These are phyloP conservation scores for Pseudogymnoascus sp. DNA, from an alignment of 2,329 filamentous ascomycete species.

Conservation along the genomic window DNA sequence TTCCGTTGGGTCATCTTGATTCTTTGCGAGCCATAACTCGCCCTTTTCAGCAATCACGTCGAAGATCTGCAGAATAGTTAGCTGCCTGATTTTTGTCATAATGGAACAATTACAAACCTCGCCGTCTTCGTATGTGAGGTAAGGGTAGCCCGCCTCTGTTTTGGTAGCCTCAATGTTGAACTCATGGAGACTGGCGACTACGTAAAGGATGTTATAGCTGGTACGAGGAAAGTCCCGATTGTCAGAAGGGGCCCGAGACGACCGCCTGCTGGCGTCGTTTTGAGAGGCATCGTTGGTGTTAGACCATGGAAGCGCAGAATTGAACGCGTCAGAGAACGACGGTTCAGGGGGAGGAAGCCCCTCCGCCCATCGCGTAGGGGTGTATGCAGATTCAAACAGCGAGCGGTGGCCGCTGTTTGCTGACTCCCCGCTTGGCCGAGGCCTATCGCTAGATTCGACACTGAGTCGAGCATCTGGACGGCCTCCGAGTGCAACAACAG, in stretches of 20 bases:
- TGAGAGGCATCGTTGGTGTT: slow-evolving; percentile 53
- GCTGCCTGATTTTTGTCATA: neutral
- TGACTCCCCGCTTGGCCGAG: slow-evolving; percentile 5
- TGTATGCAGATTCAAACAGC: neutral
- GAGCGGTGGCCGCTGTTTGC: neutral
- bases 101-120: slow-evolving; percentile 50
- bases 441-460: slow-evolving; percentile 2
- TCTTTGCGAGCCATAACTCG: slow-evolving; percentile 94
- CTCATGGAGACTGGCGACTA: slow-evolving; percentile 90
- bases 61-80: slow-evolving; percentile 53
- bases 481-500: neutral
- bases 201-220: slow-evolving; percentile 71
- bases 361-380: neutral
- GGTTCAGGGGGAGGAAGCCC: slow-evolving; percentile 30
- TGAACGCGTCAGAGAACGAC: slow-evolving; percentile 72
- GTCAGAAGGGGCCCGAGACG: slow-evolving; percentile 54
- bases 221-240: slow-evolving; percentile 42
- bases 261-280: slow-evolving; percentile 27
- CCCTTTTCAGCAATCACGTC: slow-evolving; percentile 94
- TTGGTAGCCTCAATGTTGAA: slow-evolving; percentile 94
- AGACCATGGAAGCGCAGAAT: slow-evolving; percentile 75
- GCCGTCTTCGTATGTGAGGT: slow-evolving; percentile 89
- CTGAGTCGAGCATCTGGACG: neutral
- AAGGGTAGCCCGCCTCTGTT: slow-evolving; percentile 89
- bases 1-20: slow-evolving; percentile 79